These are phyloP conservation scores for Ajuga chamaepitys DNA, from an alignment of 257 asterid species.

Conservation along the genomic window DNA sequence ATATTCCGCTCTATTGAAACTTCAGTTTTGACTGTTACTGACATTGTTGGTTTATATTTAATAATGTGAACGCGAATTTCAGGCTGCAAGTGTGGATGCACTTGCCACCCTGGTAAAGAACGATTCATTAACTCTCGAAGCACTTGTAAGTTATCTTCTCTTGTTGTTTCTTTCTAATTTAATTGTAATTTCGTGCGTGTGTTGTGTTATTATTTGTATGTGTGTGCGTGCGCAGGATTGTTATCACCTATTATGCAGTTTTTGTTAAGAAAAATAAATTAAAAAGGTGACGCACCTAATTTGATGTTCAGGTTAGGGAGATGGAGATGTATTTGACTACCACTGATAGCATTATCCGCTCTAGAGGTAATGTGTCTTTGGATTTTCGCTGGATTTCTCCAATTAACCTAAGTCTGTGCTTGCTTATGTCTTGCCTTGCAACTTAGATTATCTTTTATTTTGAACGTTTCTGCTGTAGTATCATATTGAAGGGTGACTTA, in stretches of 20 bases:
- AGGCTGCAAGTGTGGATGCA: slow-evolving; percentile 63
- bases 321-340: slow-evolving; percentile 95
- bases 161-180: neutral
- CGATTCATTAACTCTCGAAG: slow-evolving; percentile 53
- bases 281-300: neutral
- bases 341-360: slow-evolving; percentile 61
- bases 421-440: neutral
- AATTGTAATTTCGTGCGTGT: too few species aligned
- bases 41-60: neutral
- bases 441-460: neutral
- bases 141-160: slow-evolving; percentile 38
- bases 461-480: neutral
- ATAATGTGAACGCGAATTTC: slow-evolving; percentile 28
- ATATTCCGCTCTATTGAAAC: too few species aligned
- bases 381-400: neutral
- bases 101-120: slow-evolving; percentile 53
- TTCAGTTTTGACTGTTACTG: neutral
- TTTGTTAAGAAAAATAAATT: neutral
- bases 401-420: neutral
- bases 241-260: neutral
- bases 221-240: neutral
- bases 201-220: neutral
- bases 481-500: neutral
- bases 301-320: slow-evolving; percentile 60
- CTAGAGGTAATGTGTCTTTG: slow-evolving; percentile 50